A percentile compares a stretch with the other conserved stretches of the same genome.
Evolutionary conservation across 2,329 filamentous ascomycete genomes (phyloP).

Genomic region (Aspergillus uvarum): DNA sequence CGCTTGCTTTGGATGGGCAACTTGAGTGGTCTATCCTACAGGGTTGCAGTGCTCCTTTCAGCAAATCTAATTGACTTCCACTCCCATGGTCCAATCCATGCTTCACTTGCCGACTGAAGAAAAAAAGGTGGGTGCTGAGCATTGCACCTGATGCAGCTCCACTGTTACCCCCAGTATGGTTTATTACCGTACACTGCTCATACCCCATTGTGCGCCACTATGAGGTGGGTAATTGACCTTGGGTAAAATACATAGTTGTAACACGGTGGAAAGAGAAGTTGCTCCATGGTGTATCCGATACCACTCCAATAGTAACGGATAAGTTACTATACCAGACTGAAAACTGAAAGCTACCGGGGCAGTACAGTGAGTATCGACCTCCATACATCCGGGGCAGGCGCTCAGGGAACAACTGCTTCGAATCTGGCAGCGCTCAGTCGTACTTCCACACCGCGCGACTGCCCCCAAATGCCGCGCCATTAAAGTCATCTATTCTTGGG

Average conservation of each 20-base stretch:
- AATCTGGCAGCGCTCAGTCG: background rate
- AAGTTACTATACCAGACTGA: background rate
- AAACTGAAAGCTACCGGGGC: background rate
- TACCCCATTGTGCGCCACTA: conserved; percentile 16
- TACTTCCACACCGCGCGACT: background rate
- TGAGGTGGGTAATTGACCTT: conserved; percentile 17
- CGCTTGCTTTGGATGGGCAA: conserved; percentile 2
- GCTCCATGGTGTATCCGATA: background rate
- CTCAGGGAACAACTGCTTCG: background rate
- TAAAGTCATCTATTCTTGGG: background rate
- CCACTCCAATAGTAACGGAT: background rate
- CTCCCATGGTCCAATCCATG: conserved; percentile 1
- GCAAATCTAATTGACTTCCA: background rate
- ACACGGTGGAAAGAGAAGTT: background rate
- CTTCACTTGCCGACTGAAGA: background rate
- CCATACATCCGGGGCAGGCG: background rate
- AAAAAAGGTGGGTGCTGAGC: background rate
- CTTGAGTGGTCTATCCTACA: background rate
- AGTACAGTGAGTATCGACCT: background rate
- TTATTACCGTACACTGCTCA: conserved; percentile 13
- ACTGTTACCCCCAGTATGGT: conserved; percentile 12
- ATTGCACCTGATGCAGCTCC: conserved; percentile 9
- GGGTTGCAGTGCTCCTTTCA: conserved; percentile 7
- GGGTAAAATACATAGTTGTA: conserved; percentile 15
- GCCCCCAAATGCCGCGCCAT: background rate